Percentiles rank a stretch among this genome's conserved stretches.
Conservation (phyloP, 2,329 filamentous ascomycete species). For the Calonectria fujianensis region DNA sequence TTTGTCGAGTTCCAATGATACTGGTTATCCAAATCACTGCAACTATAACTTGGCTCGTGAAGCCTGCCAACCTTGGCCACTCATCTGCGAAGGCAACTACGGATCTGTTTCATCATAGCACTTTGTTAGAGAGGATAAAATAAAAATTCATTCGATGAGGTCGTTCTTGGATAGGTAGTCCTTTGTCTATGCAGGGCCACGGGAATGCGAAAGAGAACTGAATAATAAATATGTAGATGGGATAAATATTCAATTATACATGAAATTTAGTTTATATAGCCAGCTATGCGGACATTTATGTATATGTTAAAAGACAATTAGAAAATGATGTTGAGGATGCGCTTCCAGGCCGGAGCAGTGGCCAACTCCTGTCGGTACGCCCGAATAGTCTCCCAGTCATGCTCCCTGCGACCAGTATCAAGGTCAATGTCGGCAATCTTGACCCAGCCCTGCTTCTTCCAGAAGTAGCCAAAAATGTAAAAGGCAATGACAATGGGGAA, state of each 20-base stretch:
- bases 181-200: too few species aligned
- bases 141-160: too few species aligned
- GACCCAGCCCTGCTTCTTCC: conserved; percentile 78
- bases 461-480: conserved; percentile 74
- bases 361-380: conserved; percentile 66
- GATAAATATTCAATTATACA: conserved; percentile 1
- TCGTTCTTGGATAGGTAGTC: too few species aligned
- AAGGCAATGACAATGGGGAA: conserved; percentile 73
- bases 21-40: too few species aligned
- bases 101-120: too few species aligned
- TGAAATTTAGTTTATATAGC: not conserved
- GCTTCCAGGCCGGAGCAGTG: conserved; percentile 67
- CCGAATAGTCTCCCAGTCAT: conserved; percentile 77
- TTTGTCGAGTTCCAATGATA: too few species aligned
- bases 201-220: not conserved
- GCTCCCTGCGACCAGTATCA: conserved; percentile 77
- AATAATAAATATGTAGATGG: not conserved
- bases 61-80: too few species aligned
- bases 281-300: conserved; percentile 1
- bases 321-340: conserved; percentile 57
- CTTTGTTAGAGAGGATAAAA: too few species aligned
- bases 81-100: too few species aligned
- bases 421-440: conserved; percentile 78
- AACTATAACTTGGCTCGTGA: too few species aligned
- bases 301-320: conserved; percentile 31